phyloP scores from a whole-genome alignment of 1,284 basidiomycete species.

The Ustanciosporium gigantosporum region DNA sequence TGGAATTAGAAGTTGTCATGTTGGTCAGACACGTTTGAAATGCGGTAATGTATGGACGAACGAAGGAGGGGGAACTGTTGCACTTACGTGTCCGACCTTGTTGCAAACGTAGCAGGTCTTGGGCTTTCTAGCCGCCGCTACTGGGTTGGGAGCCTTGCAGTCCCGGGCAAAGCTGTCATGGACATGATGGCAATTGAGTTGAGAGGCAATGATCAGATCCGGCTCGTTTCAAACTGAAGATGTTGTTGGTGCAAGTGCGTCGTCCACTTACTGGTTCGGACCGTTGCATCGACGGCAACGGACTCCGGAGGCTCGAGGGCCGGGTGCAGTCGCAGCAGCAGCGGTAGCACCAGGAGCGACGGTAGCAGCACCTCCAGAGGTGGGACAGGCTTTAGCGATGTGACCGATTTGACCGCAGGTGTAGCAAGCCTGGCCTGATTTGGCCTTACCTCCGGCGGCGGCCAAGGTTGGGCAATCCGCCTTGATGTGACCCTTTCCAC shows the following conservation, averaged over 20 bases:
- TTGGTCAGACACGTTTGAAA: too few relatives aligned
- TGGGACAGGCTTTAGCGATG: constrained; percentile 11
- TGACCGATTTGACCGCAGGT: constrained; percentile 17
- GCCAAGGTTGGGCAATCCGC: constrained; percentile 25
- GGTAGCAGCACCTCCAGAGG: background rate
- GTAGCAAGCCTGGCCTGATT: constrained; percentile 4
- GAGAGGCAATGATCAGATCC: background rate
- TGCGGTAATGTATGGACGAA: too few relatives aligned
- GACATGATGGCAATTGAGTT: background rate
- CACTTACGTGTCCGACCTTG: constrained; percentile 28
- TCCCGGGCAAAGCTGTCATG: constrained; percentile 17
- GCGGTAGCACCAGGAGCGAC: background rate
- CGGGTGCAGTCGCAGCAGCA: background rate
- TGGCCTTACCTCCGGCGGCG: background rate
- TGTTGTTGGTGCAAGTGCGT: too few relatives aligned
- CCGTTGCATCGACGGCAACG: constrained; percentile 26
- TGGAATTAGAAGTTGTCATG: too few relatives aligned
- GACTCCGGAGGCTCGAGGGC: constrained; percentile 3
- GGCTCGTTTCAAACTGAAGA: too few relatives aligned
- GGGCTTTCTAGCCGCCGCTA: background rate
- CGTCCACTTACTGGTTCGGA: constrained; percentile 16
- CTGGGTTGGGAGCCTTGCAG: constrained; percentile 19
- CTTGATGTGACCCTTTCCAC: constrained; percentile 32
- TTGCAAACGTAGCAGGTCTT: constrained; percentile 25
- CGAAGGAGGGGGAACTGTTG: too few relatives aligned